Percentiles rank a stretch among this genome's conserved stretches.
Conservation (phyloP, 106 monocot genomes). For the Phalaenopsis equestris region DNA sequence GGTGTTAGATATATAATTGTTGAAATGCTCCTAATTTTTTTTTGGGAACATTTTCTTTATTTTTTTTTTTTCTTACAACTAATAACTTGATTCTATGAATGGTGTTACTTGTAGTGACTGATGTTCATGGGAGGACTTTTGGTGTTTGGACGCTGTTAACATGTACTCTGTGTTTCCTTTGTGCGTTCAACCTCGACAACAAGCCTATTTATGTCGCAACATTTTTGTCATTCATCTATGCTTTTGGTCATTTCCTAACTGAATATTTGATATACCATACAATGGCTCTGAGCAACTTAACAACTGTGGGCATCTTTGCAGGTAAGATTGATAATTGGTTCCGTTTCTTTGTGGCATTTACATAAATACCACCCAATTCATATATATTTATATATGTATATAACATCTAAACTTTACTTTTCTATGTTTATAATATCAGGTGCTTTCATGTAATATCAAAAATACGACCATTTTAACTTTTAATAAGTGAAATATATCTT, state of each 20-base stretch:
- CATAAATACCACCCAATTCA: no score
- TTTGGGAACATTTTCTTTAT: background rate
- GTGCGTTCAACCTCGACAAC: slow-evolving; percentile 87
- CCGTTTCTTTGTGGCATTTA: no score
- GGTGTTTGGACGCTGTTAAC: slow-evolving; percentile 92
- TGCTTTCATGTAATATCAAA: no score
- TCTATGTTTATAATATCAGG: no score
- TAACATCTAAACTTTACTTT: no score
- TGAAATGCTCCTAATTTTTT: no score
- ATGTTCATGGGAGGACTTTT: slow-evolving; percentile 96
- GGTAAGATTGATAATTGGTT: slow-evolving; percentile 26
- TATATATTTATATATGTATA: no score
- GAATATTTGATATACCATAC: slow-evolving; percentile 82
- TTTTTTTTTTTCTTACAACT: background rate
- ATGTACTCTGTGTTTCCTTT: slow-evolving; percentile 82
- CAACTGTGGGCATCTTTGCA: slow-evolving; percentile 86
- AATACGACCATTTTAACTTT: no score
- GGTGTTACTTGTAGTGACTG: slow-evolving; percentile 69
- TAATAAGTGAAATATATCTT: no score
- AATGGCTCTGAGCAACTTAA: slow-evolving; percentile 72
- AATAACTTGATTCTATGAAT: background rate
- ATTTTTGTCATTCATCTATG: slow-evolving; percentile 87
- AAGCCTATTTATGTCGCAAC: slow-evolving; percentile 76
- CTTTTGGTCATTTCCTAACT: slow-evolving; percentile 83
- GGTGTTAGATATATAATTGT: no score